Conservation (phyloP, 108 stramenopile species). For the Nitzschia putrida region DNA sequence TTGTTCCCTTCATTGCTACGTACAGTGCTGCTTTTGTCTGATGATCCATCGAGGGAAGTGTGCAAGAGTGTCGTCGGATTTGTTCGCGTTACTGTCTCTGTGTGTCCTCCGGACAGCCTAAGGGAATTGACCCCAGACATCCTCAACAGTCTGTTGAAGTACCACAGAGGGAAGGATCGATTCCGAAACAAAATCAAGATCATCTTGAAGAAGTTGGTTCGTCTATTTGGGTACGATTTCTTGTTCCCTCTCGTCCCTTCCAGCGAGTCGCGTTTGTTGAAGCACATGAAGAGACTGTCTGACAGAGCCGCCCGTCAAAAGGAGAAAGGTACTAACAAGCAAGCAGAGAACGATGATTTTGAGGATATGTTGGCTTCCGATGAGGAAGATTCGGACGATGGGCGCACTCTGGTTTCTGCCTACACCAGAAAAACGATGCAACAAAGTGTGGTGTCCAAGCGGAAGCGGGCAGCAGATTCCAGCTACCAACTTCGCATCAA, state of each 20-base stretch:
- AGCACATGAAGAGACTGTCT: constrained; percentile 84
- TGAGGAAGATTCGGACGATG: constrained; percentile 88
- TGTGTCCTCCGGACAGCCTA: constrained; percentile 61
- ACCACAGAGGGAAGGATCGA: constrained; percentile 76
- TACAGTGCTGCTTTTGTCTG: constrained; percentile 85
- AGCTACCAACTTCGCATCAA: constrained; percentile 46
- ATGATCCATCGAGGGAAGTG: constrained; percentile 87
- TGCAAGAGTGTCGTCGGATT: constrained; percentile 89
- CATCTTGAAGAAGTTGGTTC: constrained; percentile 89
- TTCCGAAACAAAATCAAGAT: constrained; percentile 93
- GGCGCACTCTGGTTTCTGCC: constrained; percentile 71
- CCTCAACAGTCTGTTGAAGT: constrained; percentile 75
- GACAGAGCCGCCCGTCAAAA: constrained; percentile 68
- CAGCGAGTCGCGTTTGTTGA: constrained; percentile 78
- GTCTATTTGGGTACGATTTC: constrained; percentile 79
- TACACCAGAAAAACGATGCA: constrained; percentile 50
- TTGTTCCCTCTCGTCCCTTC: constrained; percentile 80
- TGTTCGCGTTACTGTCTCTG: constrained; percentile 84
- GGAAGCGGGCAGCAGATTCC: constrained; percentile 25
- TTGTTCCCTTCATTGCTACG: constrained; percentile 74
- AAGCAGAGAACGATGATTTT: constrained; percentile 23
- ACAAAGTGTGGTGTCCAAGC: constrained; percentile 20
- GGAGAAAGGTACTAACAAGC: constrained; percentile 4
- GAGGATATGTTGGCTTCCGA: constrained; percentile 84
- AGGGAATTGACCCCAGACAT: constrained; percentile 78